phyloP scores from a whole-genome alignment of 768 basidiomycete species.

The Porphyrellus cyaneotinctus region DNA sequence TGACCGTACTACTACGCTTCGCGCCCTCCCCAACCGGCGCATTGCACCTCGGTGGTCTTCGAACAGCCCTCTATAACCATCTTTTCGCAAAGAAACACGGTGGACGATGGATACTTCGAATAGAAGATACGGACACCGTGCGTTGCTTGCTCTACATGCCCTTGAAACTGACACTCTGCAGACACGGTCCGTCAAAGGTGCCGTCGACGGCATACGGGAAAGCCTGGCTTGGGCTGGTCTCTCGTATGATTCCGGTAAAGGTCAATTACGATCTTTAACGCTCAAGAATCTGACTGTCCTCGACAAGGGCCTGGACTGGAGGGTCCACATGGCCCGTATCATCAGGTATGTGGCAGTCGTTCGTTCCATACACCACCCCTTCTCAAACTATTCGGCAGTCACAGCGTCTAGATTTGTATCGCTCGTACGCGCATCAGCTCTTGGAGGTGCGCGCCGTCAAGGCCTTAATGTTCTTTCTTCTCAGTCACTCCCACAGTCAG shows the following conservation, averaged over 20 bases:
- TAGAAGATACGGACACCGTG: constrained; percentile 95
- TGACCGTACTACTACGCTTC: too few relatives aligned
- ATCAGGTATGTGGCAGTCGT: constrained; percentile 51
- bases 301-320: constrained; percentile 72
- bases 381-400: constrained; percentile 54
- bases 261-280: constrained; percentile 10
- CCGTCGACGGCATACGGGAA: constrained; percentile 73
- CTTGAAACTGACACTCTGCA: constrained; percentile 29
- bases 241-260: constrained; percentile 81
- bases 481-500: constrained; percentile 50
- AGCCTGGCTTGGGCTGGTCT: constrained; percentile 90
- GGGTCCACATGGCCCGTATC: constrained; percentile 81
- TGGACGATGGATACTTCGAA: constrained; percentile 87
- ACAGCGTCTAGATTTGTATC: constrained; percentile 84
- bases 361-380: neutral
- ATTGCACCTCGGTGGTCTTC: constrained; percentile 89
- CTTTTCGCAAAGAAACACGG: constrained; percentile 74
- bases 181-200: constrained; percentile 78
- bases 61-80: constrained; percentile 93
- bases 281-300: constrained; percentile 1
- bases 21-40: constrained; percentile 96
- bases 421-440: constrained; percentile 63
- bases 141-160: constrained; percentile 21
- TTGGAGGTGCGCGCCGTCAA: constrained; percentile 53
- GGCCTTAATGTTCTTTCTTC: neutral